A percentile compares a stretch with the other conserved stretches of the same genome.
These are phyloP conservation scores for Emericellopsis terricola DNA, from an alignment of 495 filamentous ascomycete species.

Conservation along the genomic window DNA sequence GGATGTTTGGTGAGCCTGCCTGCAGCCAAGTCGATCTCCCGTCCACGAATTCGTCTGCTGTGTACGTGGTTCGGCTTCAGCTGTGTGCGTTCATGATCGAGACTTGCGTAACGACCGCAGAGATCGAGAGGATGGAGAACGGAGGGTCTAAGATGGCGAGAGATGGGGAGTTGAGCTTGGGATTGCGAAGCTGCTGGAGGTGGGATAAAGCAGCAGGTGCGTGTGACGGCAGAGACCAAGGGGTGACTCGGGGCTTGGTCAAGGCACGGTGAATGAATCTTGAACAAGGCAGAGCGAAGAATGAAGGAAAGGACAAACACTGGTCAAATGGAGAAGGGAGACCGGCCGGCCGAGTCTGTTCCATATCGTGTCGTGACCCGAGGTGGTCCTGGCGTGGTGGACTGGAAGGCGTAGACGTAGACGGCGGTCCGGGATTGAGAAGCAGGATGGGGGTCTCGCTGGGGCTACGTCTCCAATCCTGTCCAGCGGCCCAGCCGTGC, in stretches of 20 bases:
- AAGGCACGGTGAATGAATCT: not conserved
- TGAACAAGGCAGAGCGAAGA: not conserved
- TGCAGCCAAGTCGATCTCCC: not conserved
- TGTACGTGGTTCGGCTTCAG: too few species aligned
- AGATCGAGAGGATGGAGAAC: not conserved
- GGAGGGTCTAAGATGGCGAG: not conserved
- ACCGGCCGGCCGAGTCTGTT: not conserved
- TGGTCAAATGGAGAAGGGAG: not conserved
- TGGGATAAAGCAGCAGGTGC: not conserved
- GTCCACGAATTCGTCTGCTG: too few species aligned
- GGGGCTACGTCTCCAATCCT: too few species aligned
- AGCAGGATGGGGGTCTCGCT: too few species aligned
- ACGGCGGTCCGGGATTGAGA: too few species aligned
- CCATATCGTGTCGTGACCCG: not conserved
- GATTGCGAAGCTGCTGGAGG: not conserved
- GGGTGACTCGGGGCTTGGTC: not conserved
- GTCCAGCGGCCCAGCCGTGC: too few species aligned
- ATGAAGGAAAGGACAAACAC: not conserved
- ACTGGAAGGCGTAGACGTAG: too few species aligned
- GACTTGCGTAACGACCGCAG: not conserved
- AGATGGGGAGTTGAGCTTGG: not conserved
- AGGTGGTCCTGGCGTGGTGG: not conserved
- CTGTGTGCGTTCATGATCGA: not conserved
- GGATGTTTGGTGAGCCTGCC: not conserved
- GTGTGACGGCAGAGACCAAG: not conserved